Conservation (phyloP, 768 basidiomycete genomes). For the Rhizopogon salebrosus region DNA sequence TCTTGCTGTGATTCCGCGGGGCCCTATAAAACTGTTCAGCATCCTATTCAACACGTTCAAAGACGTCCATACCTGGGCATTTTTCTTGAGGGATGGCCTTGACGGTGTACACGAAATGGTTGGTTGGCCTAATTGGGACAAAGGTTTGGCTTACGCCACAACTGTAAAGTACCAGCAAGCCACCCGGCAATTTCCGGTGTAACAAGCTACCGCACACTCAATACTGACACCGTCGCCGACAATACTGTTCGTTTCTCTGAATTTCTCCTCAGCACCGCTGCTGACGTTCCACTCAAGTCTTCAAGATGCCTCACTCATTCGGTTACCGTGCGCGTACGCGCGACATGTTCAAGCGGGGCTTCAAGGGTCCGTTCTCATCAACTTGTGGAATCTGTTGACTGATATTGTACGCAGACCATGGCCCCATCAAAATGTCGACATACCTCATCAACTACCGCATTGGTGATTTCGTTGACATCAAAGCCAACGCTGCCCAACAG, state of each 20-base stretch:
- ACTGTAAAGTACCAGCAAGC: conserved; percentile 65
- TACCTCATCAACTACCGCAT: conserved; percentile 91
- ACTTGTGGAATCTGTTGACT: conserved; percentile 6
- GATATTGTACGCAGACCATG: conserved; percentile 60
- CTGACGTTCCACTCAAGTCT: conserved; percentile 30
- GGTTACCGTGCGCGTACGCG: conserved; percentile 99
- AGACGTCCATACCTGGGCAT: conserved; percentile 74
- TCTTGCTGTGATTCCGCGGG: conserved; percentile 90
- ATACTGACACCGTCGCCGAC: conserved; percentile 46
- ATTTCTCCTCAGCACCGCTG: conserved; percentile 11
- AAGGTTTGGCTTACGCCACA: conserved; percentile 39
- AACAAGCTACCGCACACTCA: conserved; percentile 30
- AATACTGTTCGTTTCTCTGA: conserved; percentile 37
- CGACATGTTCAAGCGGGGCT: conserved; percentile 99
- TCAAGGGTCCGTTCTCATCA: conserved; percentile 71
- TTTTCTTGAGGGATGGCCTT: conserved; percentile 51
- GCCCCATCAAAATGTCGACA: conserved; percentile 85
- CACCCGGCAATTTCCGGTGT: conserved; percentile 57
- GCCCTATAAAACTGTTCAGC: conserved; percentile 54
- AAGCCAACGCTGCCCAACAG: conserved; percentile 98
- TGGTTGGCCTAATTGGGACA: conserved; percentile 30
- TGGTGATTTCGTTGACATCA: conserved; percentile 99
- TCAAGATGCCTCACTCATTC: conserved; percentile 99
- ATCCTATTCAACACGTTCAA: conserved; percentile 11
- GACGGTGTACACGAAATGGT: conserved; percentile 20